Conservation (phyloP, 148 eudicot genomes). For the Rhododendron williamsianum region DNA sequence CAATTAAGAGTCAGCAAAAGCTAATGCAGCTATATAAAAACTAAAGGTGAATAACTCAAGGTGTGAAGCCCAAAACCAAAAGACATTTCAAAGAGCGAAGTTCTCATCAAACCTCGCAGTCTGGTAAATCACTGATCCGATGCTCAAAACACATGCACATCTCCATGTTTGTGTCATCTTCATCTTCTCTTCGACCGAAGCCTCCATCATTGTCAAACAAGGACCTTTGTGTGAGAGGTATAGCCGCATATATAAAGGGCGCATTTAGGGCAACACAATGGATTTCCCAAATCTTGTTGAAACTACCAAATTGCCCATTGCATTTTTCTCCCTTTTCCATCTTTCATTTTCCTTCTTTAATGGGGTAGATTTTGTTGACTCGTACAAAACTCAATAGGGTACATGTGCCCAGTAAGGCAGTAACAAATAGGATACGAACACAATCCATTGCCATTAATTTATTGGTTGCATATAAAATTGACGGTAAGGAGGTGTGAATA, state of each 20-base stretch:
- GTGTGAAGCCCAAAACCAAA: background rate
- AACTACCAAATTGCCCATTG: background rate
- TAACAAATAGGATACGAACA: background rate
- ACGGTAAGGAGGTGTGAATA: background rate
- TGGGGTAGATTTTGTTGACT: background rate
- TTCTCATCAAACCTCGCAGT: slow-evolving; percentile 3
- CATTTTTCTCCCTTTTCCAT: background rate
- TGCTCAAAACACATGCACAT: background rate
- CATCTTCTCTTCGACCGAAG: background rate
- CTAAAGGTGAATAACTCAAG: no score
- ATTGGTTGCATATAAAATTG: background rate
- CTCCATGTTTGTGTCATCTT: background rate
- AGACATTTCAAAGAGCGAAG: background rate
- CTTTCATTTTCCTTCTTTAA: no score
- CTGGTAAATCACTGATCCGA: background rate
- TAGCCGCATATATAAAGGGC: background rate
- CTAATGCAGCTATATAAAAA: background rate
- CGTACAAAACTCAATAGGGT: background rate
- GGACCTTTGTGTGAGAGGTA: background rate
- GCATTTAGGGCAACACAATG: background rate
- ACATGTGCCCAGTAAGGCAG: background rate
- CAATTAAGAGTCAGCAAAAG: background rate
- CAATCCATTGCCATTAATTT: background rate
- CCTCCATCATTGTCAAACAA: background rate
- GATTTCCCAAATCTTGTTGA: background rate